phyloP scores from a whole-genome alignment of 2,329 filamentous ascomycete species.

The Colletotrichum limetticola region DNA sequence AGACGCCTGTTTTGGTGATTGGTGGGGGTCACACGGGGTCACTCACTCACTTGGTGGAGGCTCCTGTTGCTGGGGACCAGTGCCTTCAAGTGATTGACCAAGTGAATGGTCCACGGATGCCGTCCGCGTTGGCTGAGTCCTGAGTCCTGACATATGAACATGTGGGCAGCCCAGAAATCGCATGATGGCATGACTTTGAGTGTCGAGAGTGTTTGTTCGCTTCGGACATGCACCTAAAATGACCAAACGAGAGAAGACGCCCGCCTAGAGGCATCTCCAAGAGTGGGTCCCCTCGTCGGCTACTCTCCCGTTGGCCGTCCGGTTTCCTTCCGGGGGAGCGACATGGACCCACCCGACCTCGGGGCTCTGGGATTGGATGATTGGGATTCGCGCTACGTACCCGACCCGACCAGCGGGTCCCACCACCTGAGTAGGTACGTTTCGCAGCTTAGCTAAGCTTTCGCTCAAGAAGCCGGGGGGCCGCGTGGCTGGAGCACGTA shows the following conservation, averaged over 20 bases:
- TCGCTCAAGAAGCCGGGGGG: not conserved
- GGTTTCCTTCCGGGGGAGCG: constrained; percentile 18
- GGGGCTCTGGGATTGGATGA: too few species aligned
- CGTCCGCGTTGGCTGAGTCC: too few species aligned
- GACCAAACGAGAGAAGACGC: constrained; percentile 8
- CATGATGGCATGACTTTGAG: constrained; percentile 12
- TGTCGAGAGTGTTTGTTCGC: not conserved
- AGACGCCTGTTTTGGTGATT: constrained; percentile 10
- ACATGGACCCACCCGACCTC: not conserved
- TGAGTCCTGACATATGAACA: not conserved
- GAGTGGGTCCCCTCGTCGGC: constrained; percentile 19
- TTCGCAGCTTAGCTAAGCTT: not conserved
- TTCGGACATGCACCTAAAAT: constrained; percentile 1
- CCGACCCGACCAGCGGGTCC: not conserved
- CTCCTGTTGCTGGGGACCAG: too few species aligned
- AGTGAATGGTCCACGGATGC: too few species aligned
- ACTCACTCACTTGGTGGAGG: too few species aligned
- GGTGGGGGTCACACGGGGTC: constrained; percentile 6
- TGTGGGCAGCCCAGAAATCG: not conserved
- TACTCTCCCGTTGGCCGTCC: constrained; percentile 26
- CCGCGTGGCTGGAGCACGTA: not conserved
- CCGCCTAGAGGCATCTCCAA: not conserved
- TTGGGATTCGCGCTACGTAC: not conserved
- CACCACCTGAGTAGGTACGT: too few species aligned
- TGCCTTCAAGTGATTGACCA: too few species aligned